Percentiles rank a stretch among this genome's conserved stretches.
Conservation (phyloP, 345 rosid genomes). For the Durio zibethinus region DNA sequence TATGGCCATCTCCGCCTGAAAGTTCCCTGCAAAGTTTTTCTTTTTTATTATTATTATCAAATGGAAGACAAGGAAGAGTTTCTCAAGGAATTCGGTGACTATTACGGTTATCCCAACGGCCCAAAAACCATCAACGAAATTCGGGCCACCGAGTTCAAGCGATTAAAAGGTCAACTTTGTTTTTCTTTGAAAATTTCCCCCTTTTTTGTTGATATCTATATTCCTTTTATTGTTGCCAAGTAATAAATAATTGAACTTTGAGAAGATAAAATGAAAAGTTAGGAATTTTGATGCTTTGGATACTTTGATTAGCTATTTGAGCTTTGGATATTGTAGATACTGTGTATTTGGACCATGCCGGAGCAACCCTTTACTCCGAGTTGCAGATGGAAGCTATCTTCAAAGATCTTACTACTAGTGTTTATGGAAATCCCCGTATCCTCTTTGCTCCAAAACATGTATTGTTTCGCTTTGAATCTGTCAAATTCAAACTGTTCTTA, state of each 20-base stretch:
- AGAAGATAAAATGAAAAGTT: not conserved
- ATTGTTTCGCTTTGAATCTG: not conserved
- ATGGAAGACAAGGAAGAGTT: constrained; percentile 50
- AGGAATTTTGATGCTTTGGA: not conserved
- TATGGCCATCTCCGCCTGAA: not conserved
- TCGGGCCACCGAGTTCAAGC: constrained; percentile 79
- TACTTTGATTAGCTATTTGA: not conserved
- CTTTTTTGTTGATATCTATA: not conserved
- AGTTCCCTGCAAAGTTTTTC: not conserved
- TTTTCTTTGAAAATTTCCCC: not conserved
- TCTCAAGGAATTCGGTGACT: constrained; percentile 58
- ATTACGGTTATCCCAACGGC: constrained; percentile 80
- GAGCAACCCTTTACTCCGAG: constrained; percentile 93
- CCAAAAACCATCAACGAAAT: constrained; percentile 65
- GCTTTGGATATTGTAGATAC: constrained; percentile 44
- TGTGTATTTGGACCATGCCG: constrained; percentile 94
- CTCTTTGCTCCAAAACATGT: constrained; percentile 19
- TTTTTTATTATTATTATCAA: not conserved
- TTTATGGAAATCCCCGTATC: constrained; percentile 99
- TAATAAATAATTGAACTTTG: not conserved
- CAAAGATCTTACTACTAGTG: constrained; percentile 51
- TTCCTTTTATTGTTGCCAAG: constrained; percentile 2
- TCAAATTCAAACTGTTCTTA: not conserved
- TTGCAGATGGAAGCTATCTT: constrained; percentile 84
- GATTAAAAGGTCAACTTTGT: constrained; percentile 38